These are phyloP conservation scores for Tylopilus sp. DNA, from an alignment of 1,284 basidiomycete genomes.

Conservation along the genomic window DNA sequence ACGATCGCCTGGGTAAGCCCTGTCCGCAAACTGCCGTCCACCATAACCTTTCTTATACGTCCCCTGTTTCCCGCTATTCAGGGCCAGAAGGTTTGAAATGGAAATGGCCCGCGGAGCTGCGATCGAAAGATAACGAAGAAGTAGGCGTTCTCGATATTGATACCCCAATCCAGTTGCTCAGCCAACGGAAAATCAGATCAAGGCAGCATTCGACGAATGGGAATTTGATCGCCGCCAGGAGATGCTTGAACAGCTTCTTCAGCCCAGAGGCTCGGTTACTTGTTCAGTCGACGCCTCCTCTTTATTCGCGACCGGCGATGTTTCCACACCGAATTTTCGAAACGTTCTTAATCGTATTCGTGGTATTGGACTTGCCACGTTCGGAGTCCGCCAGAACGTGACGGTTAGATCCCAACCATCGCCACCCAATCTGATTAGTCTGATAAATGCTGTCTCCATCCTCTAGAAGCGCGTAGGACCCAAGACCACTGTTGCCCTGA, in stretches of 20 bases:
- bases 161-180: constrained; percentile 21
- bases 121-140: constrained; percentile 49
- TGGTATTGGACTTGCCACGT: constrained; percentile 34
- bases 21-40: constrained; percentile 7
- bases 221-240: constrained; percentile 41
- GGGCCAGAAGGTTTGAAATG: constrained; percentile 51
- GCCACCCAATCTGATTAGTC: constrained; percentile 20
- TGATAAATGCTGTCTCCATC: constrained; percentile 15
- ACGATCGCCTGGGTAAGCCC: constrained; percentile 65
- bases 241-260: constrained; percentile 44
- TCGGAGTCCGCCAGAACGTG: constrained; percentile 38
- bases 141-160: constrained; percentile 36
- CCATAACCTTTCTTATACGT: constrained; percentile 7
- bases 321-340: constrained; percentile 22
- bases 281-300: constrained; percentile 49
- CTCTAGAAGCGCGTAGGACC: constrained; percentile 41
- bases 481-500: constrained; percentile 37
- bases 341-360: constrained; percentile 34
- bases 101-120: constrained; percentile 41
- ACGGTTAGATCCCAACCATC: constrained; percentile 35
- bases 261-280: constrained; percentile 44
- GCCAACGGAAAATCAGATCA: constrained; percentile 39
- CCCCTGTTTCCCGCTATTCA: constrained; percentile 23
- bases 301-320: constrained; percentile 38
- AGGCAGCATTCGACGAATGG: constrained; percentile 43